These are phyloP conservation scores for Thielaviopsis musarum DNA, from an alignment of 2,329 filamentous ascomycete species.

Conservation along the genomic window DNA sequence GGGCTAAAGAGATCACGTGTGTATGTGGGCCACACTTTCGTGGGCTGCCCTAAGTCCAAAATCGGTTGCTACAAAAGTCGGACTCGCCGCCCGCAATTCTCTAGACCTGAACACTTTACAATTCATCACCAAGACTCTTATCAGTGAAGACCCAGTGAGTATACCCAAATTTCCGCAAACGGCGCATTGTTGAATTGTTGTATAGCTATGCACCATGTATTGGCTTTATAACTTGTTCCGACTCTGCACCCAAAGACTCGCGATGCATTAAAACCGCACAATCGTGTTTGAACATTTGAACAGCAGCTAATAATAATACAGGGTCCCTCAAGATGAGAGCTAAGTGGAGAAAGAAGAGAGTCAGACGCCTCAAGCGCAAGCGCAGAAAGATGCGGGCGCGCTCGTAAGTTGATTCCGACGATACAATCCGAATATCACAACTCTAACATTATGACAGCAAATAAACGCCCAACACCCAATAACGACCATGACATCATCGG, in stretches of 20 bases:
- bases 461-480: constrained; percentile 47
- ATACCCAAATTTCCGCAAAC: neutral
- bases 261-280: too few species aligned
- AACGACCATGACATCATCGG: constrained; percentile 33
- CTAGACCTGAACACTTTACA: constrained; percentile 2
- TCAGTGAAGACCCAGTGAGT: constrained; percentile 11
- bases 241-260: neutral
- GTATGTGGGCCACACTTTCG: constrained; percentile 10
- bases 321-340: constrained; percentile 57
- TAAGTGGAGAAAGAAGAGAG: constrained; percentile 99
- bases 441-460: constrained; percentile 31
- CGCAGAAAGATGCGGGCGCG: constrained; percentile 99
- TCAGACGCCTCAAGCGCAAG: constrained; percentile 98
- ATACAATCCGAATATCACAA: constrained; percentile 15
- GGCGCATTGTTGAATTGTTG: neutral
- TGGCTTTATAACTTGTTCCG: neutral
- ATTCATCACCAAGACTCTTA: constrained; percentile 12
- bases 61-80: constrained; percentile 12
- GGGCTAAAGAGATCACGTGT: constrained; percentile 7
- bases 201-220: neutral
- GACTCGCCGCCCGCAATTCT: neutral
- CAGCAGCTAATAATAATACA: constrained; percentile 16
- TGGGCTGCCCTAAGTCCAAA: constrained; percentile 12
- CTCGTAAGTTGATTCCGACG: constrained; percentile 50
- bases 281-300: neutral